phyloP scores from a whole-genome alignment of 1,284 basidiomycete species.

The Pseudozyma sp. region DNA sequence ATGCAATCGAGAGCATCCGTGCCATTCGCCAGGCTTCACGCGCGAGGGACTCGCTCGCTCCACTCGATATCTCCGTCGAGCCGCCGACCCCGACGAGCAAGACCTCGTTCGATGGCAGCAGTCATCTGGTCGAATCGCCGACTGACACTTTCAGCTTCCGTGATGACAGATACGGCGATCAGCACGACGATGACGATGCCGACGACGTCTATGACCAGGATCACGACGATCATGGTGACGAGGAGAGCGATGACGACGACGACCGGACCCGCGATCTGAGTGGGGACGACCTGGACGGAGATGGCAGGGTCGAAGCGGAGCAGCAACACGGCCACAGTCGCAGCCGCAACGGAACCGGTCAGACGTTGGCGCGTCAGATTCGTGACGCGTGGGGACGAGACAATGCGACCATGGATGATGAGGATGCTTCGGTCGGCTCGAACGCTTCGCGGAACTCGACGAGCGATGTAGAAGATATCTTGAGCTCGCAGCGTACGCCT shows the following conservation, averaged over 20 bases:
- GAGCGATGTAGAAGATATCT: slow-evolving; percentile 25
- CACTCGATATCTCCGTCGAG: slow-evolving; percentile 35
- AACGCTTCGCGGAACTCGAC: slow-evolving; percentile 13
- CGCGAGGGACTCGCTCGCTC: slow-evolving; percentile 14
- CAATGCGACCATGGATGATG: slow-evolving; percentile 9
- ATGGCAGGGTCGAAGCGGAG: background rate
- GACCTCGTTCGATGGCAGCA: slow-evolving; percentile 17
- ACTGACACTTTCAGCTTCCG: slow-evolving; percentile 32
- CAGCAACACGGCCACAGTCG: slow-evolving; percentile 5
- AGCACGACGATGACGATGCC: slow-evolving; percentile 15
- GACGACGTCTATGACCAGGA: slow-evolving; percentile 11
- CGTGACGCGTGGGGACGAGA: slow-evolving; percentile 31
- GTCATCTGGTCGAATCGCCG: slow-evolving; percentile 29
- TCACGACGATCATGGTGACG: slow-evolving; percentile 2
- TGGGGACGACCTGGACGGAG: slow-evolving; percentile 3
- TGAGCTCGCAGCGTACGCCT: slow-evolving; percentile 8
- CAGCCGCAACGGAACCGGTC: slow-evolving; percentile 16
- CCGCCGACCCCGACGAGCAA: slow-evolving; percentile 32
- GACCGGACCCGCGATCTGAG: slow-evolving; percentile 1
- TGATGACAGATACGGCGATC: slow-evolving; percentile 1
- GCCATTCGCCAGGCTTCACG: slow-evolving; percentile 37
- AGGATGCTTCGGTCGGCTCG: background rate
- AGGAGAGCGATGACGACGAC: slow-evolving; percentile 3
- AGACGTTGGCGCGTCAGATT: slow-evolving; percentile 35
- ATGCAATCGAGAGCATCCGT: slow-evolving; percentile 44